phyloP scores from a whole-genome alignment of 2,329 filamentous ascomycete species.

The Fusarium solani-melongenae region DNA sequence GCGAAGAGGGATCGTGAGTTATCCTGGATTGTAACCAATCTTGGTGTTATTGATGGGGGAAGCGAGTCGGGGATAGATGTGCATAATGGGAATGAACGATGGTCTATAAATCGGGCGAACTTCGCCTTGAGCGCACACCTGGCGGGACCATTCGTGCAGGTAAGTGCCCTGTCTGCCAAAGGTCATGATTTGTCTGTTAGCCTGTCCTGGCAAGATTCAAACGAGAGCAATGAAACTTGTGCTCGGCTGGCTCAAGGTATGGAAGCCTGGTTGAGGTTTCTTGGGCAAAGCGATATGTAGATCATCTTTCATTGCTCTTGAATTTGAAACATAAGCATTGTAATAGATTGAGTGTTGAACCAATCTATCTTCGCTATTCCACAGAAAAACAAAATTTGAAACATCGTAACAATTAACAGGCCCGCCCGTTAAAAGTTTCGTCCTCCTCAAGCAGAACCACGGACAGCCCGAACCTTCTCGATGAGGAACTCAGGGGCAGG shows the following conservation, averaged over 20 bases:
- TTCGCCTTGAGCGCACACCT: background rate
- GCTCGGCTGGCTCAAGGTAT: background rate
- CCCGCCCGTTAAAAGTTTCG: background rate
- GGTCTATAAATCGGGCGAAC: background rate
- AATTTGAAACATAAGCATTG: background rate
- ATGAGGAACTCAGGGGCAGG: conserved; percentile 28
- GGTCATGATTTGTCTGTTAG: background rate
- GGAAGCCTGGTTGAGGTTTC: background rate
- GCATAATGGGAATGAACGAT: background rate
- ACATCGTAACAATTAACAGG: background rate
- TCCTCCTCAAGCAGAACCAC: background rate
- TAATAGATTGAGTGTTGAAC: background rate
- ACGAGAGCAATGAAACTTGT: background rate
- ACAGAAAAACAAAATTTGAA: background rate
- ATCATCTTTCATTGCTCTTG: background rate
- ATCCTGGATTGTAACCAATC: background rate
- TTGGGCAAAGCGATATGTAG: background rate
- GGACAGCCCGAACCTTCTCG: conserved; percentile 24
- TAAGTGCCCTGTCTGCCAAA: background rate
- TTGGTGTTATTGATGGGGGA: background rate
- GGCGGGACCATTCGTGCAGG: background rate
- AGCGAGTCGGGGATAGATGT: background rate
- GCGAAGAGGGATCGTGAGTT: background rate
- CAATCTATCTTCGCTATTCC: background rate
- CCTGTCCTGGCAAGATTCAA: background rate